Percentiles rank a stretch among this genome's conserved stretches.
These are phyloP conservation scores for Boletus rex-veris DNA, from an alignment of 768 basidiomycete species.

Conservation along the genomic window DNA sequence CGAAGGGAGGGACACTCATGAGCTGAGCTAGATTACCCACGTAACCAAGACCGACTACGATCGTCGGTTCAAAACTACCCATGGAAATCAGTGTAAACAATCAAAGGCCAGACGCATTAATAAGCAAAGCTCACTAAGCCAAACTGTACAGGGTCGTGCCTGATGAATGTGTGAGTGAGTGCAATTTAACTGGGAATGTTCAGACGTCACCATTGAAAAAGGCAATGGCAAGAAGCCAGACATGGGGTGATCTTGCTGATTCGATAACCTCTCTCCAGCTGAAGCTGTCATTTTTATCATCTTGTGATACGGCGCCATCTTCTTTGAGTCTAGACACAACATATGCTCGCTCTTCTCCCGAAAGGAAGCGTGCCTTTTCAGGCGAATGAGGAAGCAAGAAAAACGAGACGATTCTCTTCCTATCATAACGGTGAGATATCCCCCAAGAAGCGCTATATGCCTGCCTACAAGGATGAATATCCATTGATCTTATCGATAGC, in stretches of 20 bases:
- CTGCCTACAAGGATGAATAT: constrained; percentile 48
- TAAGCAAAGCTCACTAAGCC: constrained; percentile 20
- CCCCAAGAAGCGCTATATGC: neutral
- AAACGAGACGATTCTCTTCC: constrained; percentile 54
- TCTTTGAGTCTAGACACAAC: constrained; percentile 30
- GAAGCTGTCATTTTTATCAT: constrained; percentile 44
- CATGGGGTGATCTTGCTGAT: constrained; percentile 51
- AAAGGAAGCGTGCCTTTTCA: constrained; percentile 47
- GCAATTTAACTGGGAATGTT: neutral
- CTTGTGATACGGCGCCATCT: constrained; percentile 35
- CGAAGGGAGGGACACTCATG: constrained; percentile 59
- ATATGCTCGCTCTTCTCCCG: constrained; percentile 45
- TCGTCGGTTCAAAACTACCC: constrained; percentile 62
- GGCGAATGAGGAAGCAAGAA: constrained; percentile 47
- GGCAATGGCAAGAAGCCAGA: constrained; percentile 46
- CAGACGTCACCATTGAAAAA: constrained; percentile 47
- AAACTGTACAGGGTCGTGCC: constrained; percentile 17
- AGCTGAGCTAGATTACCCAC: constrained; percentile 52
- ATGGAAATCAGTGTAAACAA: constrained; percentile 25
- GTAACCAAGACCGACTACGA: constrained; percentile 54
- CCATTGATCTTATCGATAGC: constrained; percentile 59
- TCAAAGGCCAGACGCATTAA: constrained; percentile 21
- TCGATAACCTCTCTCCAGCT: constrained; percentile 54
- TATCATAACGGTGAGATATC: constrained; percentile 4
- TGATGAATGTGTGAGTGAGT: neutral